A percentile compares a stretch with the other conserved stretches of the same genome.
Conservation (phyloP, 2,329 filamentous ascomycete species). For the Mycosphaerella sp. region DNA sequence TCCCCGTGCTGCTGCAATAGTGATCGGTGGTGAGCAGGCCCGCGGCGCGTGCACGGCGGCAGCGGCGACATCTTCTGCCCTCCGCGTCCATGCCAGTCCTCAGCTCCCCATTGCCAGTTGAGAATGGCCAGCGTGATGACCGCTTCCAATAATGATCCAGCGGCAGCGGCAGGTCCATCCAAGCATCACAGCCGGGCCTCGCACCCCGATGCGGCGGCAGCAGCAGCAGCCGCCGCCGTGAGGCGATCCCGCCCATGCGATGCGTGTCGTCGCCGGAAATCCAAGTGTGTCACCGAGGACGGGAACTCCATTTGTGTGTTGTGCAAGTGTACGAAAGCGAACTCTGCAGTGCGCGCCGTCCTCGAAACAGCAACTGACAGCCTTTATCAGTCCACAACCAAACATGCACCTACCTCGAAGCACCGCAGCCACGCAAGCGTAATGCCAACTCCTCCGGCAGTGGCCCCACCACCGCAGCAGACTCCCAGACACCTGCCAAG, state of each 20-base stretch:
- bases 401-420: slow-evolving; percentile 65
- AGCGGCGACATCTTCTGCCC: neutral
- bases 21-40: too few relatives aligned
- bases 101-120: neutral
- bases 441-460: slow-evolving; percentile 4
- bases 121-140: neutral
- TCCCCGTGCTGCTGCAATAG: too few relatives aligned
- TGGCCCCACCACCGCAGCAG: neutral
- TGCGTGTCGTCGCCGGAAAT: slow-evolving; percentile 23
- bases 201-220: slow-evolving; percentile 5
- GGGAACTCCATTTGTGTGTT: slow-evolving; percentile 22
- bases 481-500: slow-evolving; percentile 9
- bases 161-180: slow-evolving; percentile 1
- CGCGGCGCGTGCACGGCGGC: neutral
- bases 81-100: neutral
- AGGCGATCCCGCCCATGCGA: slow-evolving; percentile 20
- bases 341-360: neutral
- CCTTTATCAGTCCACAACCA: slow-evolving; percentile 52
- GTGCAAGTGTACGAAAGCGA: slow-evolving; percentile 13
- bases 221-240: neutral
- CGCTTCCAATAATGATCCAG: neutral
- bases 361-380: neutral
- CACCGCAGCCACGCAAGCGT: slow-evolving; percentile 21
- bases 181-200: slow-evolving; percentile 7
- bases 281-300: slow-evolving; percentile 25